Conservation (phyloP, 805 yeast species). For the Wickerhamomyces subpelliculosus region DNA sequence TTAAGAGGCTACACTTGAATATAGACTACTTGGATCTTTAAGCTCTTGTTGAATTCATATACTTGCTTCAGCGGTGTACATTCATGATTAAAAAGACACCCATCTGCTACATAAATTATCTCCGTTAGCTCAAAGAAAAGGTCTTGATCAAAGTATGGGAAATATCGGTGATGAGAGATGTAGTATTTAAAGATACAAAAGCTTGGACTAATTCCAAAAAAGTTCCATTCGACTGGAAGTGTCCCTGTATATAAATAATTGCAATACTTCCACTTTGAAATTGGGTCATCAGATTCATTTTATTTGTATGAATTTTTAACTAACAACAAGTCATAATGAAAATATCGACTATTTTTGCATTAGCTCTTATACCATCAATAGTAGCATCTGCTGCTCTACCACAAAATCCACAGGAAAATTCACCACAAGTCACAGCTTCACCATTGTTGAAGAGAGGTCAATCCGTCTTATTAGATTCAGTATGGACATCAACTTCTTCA, state of each 20-base stretch:
- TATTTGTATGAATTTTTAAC: background rate
- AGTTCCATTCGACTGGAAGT: too few relatives aligned
- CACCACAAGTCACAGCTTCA: conserved; percentile 12
- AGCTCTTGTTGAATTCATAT: too few relatives aligned
- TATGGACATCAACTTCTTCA: conserved; percentile 31
- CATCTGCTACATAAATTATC: background rate
- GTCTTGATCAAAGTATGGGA: too few relatives aligned
- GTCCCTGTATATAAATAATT: too few relatives aligned
- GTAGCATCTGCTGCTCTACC: conserved; percentile 19
- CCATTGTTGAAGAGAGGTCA: conserved; percentile 18
- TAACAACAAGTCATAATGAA: background rate
- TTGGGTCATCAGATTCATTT: too few relatives aligned
- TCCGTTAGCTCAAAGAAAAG: background rate
- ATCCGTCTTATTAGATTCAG: conserved; percentile 16
- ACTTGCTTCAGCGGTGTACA: too few relatives aligned
- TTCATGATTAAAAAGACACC: too few relatives aligned
- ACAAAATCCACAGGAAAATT: background rate
- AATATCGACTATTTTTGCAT: background rate
- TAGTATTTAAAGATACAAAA: background rate
- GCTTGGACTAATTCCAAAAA: too few relatives aligned
- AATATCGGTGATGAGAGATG: background rate
- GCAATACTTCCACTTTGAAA: too few relatives aligned
- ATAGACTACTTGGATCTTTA: too few relatives aligned
- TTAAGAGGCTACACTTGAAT: too few relatives aligned
- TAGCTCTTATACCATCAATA: background rate